Base-by-base conservation (phyloP, 2,329 filamentous ascomycete genomes). In the Bretziella fagacearum region DNA sequence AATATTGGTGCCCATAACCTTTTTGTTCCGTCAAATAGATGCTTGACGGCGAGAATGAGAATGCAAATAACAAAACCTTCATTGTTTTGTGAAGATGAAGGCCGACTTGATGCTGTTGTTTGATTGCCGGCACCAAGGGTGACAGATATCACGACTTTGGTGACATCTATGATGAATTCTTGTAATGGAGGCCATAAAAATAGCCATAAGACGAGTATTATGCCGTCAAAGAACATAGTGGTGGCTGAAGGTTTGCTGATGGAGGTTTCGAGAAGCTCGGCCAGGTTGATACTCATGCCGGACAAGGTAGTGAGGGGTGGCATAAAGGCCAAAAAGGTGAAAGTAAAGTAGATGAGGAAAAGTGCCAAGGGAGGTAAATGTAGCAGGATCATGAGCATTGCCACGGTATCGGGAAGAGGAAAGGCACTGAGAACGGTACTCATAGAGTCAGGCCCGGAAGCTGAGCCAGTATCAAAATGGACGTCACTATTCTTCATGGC, bases 321-420 rank as follows among this genome's bases (percentile, higher is more conserved):
- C 53, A 94, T 85, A 59, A 95, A 93, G 41, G 87, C 95, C 59
- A 95, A 73, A 54, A 86, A 80, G 55, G 89, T 86, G 64, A 95
- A 96, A 54, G 94, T 74, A 59, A 86, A 80, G 63, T 95, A 93
- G 57, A 94, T 84, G 61, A 85, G 71, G 53, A 86, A 89, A 57
- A 95, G 73, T 50, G 89, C 79, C 57, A 89, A 79, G 18, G 87
- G 84, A 25, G 89, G 87, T 7, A 95, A 77, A 60, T 93, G 87
- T 63, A 95, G 82, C 55, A 96, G 75, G 56, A 95, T 83, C 64
- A 95, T 94, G 61, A 96, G 77, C 58, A 96, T 94, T 60, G 89
- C 86, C 64, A 95, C 84, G 52, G 89, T 94, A 65, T 96, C 89
- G 65, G 85, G 83, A 59, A 94, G 77, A 46, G 89, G 89, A 57